A percentile compares a stretch with the other conserved stretches of the same genome.
Evolutionary conservation across 2,329 filamentous ascomycete species (phyloP).

Genomic region (Cadophora sp.): DNA sequence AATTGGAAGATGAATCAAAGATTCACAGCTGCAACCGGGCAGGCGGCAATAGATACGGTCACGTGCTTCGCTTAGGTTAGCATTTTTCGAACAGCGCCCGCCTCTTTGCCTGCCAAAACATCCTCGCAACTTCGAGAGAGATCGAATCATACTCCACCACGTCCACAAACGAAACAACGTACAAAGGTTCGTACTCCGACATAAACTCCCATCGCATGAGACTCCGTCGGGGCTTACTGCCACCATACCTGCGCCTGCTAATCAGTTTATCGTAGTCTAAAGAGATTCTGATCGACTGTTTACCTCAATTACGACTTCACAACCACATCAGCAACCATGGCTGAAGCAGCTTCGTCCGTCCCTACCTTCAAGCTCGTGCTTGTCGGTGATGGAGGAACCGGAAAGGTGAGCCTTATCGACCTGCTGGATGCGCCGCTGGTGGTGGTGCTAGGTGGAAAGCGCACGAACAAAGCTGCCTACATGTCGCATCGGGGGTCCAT

Average conservation of each 20-base stretch:
- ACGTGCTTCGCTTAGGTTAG: conserved; percentile 32
- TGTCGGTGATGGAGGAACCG: conserved; percentile 98
- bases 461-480: conserved; percentile 28
- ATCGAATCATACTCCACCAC: conserved; percentile 44
- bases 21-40: background rate
- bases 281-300: conserved; percentile 29
- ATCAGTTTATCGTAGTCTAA: conserved; percentile 38
- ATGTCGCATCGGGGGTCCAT: conserved; percentile 34
- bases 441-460: conserved; percentile 20
- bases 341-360: conserved; percentile 56
- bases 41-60: conserved; percentile 9
- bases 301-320: conserved; percentile 30
- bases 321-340: conserved; percentile 60
- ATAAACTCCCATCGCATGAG: background rate
- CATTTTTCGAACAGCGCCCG: conserved; percentile 24
- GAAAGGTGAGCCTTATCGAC: conserved; percentile 75
- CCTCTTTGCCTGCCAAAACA: conserved; percentile 41
- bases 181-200: conserved; percentile 37
- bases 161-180: conserved; percentile 40
- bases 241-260: conserved; percentile 27
- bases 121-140: conserved; percentile 37
- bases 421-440: conserved; percentile 20
- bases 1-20: background rate
- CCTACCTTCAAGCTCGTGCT: conserved; percentile 99
- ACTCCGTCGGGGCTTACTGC: background rate